Percentiles rank a stretch among this genome's conserved stretches.
Evolutionary conservation across 495 filamentous ascomycete species (phyloP).

Genomic region (Elasticomyces elasticus): DNA sequence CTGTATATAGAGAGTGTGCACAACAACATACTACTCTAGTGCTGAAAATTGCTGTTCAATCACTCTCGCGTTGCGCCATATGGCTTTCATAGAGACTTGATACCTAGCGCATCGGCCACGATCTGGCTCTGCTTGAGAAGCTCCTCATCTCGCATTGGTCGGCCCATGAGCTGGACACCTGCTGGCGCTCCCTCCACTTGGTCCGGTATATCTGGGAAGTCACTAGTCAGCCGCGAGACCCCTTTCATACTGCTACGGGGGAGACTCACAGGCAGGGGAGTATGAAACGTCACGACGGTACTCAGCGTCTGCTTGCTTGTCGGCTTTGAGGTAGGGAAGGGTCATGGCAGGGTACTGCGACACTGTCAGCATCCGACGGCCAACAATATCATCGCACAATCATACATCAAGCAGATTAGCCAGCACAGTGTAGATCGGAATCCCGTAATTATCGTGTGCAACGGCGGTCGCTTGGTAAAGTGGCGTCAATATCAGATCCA

Average conservation of each 20-base stretch:
- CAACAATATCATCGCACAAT: neutral
- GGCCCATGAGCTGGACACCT: slow-evolving; percentile 27
- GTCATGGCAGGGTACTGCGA: slow-evolving; percentile 27
- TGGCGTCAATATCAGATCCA: slow-evolving; percentile 41
- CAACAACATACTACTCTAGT: too few species aligned
- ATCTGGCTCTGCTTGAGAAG: slow-evolving; percentile 23
- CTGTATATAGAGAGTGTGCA: too few species aligned
- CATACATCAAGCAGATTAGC: slow-evolving; percentile 46
- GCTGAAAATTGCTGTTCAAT: too few species aligned
- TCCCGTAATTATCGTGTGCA: slow-evolving; percentile 40
- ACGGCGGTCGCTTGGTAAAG: slow-evolving; percentile 40
- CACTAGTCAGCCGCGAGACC: neutral
- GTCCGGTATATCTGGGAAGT: slow-evolving; percentile 18
- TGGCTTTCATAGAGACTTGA: neutral
- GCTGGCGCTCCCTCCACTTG: slow-evolving; percentile 25
- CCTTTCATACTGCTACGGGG: too few species aligned
- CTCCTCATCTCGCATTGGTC: slow-evolving; percentile 31
- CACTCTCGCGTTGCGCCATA: too few species aligned
- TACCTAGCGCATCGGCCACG: slow-evolving; percentile 11
- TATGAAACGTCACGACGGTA: slow-evolving; percentile 17
- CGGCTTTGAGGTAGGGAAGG: slow-evolving; percentile 26
- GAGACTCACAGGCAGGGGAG: slow-evolving; percentile 23
- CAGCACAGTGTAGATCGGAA: slow-evolving; percentile 39
- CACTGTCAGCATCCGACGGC: neutral
- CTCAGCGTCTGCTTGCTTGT: slow-evolving; percentile 22